These are phyloP conservation scores for Rhodotorula babjevae DNA, from an alignment of 768 basidiomycete genomes.

Conservation along the genomic window DNA sequence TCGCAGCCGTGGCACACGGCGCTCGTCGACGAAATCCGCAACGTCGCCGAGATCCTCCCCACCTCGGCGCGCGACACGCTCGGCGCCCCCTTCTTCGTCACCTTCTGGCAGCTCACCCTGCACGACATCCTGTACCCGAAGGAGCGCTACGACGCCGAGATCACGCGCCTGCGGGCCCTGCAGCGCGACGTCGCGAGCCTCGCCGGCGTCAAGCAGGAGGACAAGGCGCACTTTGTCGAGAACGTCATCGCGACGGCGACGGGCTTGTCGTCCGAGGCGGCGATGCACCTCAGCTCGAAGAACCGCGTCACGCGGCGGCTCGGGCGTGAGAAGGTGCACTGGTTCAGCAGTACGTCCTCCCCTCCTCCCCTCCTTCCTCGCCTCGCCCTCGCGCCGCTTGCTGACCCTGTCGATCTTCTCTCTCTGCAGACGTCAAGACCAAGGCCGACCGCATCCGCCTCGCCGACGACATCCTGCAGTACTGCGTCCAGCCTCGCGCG, in stretches of 20 bases:
- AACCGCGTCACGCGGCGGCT: conserved; percentile 48
- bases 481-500: conserved; percentile 87
- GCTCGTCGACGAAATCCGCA: conserved; percentile 66
- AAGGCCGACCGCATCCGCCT: conserved; percentile 56
- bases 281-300: conserved; percentile 20
- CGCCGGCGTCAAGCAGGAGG: conserved; percentile 12
- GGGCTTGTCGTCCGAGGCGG: conserved; percentile 22
- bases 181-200: conserved; percentile 46
- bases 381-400: no score
- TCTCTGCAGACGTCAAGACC: not conserved
- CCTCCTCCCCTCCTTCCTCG: conserved; percentile 45
- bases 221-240: conserved; percentile 19
- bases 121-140: conserved; percentile 79
- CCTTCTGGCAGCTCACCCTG: conserved; percentile 93
- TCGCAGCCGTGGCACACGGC: conserved; percentile 68
- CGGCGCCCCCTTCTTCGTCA: conserved; percentile 86
- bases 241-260: conserved; percentile 17
- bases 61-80: conserved; percentile 29
- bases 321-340: conserved; percentile 31
- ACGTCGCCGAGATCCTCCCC: conserved; percentile 68
- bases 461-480: conserved; percentile 59
- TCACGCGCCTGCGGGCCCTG: conserved; percentile 48
- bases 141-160: conserved; percentile 73
- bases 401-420: no score
- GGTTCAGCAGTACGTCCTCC: conserved; percentile 16